Base-by-base conservation (phyloP, 2,329 filamentous ascomycete species). In the Aspergillus novofumigatus region DNA sequence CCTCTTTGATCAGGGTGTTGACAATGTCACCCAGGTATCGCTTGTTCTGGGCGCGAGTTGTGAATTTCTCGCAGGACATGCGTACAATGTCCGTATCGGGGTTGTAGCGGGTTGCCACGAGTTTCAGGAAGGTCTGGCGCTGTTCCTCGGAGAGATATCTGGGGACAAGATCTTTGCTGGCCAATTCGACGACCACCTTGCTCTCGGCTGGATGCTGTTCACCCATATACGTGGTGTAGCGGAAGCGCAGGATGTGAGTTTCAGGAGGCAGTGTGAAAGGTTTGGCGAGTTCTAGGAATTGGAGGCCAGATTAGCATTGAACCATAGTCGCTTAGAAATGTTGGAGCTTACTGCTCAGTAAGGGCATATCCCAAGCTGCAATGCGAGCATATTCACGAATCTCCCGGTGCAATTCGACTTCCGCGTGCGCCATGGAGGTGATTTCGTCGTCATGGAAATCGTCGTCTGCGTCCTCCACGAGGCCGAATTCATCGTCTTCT, bases 211-310 rank as follows among this genome's bases (percentile, higher is more conserved):
- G 93, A 77, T 99, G 95, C 55, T 84, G 80, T 77, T 97, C 94
- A 67, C 93, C 93, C 83, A 99, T 88, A 78, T 97, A 97, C 41
- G 89, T 92, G 17, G 94, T 99, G 80, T 96, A 97, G 68, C 94
- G 88, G 86, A 97, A 99, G 67, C 93, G 89, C 57, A 99, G 85
- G 49, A 91, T 86, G 66, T 90, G 82, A 49, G 69, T 71, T 61
- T 85, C 75, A 29, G 81, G 74, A 14, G 83, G 81, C 1, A 93
- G 91, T 2, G 86, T 84, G 73, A 96, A 97, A 20, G 90, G 88
- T 75, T 90, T 90, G 55, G 90, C 88, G 61, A 94, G 83, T 72
- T 93, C 91, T 96, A 69, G 51, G 54, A n/a, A 48, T 52, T 42
- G 55, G 38, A 45, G 26, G 45, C 54, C 62, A 25, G 53, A 51